Evolutionary conservation across 805 yeast genomes (phyloP).

Genomic region (Candida maris): DNA sequence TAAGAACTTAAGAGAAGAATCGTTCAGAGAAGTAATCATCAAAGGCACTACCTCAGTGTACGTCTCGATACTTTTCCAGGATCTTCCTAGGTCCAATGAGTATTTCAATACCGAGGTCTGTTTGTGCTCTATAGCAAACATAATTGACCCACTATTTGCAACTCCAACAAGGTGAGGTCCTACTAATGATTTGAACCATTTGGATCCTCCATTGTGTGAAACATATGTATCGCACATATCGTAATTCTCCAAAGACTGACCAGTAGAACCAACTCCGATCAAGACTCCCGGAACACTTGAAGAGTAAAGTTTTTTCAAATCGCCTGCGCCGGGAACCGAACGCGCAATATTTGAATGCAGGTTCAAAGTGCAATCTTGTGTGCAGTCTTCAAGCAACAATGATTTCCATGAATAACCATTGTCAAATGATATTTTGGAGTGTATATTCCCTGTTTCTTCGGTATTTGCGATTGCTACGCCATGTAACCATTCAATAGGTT

Average conservation of each 20-base stretch:
- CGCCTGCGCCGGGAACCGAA: constrained; percentile 12
- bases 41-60: constrained; percentile 40
- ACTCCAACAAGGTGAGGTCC: constrained; percentile 51
- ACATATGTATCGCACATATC: constrained; percentile 46
- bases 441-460: constrained; percentile 23
- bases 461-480: constrained; percentile 41
- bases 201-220: constrained; percentile 65
- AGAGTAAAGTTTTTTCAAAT: constrained; percentile 32
- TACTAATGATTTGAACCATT: constrained; percentile 58
- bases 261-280: constrained; percentile 41
- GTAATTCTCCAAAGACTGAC: constrained; percentile 23
- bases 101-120: constrained; percentile 37
- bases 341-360: constrained; percentile 34
- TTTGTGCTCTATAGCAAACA: constrained; percentile 46
- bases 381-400: constrained; percentile 8
- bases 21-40: constrained; percentile 52
- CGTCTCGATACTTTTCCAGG: constrained; percentile 49
- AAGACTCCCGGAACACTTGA: constrained; percentile 44
- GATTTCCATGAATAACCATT: constrained; percentile 15
- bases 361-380: constrained; percentile 22
- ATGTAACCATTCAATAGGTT: constrained; percentile 41
- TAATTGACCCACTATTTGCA: constrained; percentile 71
- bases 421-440: constrained; percentile 15
- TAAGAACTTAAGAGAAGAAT: constrained; percentile 56
- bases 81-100: constrained; percentile 62